A percentile compares a stretch with the other conserved stretches of the same genome.
Conservation (phyloP, 768 basidiomycete genomes). For the Austroboletus eburneus region DNA sequence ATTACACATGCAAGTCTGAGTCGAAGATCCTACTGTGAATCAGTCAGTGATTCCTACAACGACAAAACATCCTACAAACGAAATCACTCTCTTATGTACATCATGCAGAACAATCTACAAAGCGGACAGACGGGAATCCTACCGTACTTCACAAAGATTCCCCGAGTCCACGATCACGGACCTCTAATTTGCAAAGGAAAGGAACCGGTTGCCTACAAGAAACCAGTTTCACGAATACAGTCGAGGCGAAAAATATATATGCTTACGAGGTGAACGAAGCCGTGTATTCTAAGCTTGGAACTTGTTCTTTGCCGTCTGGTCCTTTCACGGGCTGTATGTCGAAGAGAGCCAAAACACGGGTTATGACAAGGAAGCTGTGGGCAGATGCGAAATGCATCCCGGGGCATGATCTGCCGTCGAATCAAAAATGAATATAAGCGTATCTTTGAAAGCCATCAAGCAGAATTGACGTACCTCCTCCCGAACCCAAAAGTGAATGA, state of each 20-base stretch:
- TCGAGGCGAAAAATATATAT: background rate
- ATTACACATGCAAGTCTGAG: too few species aligned
- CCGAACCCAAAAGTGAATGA: conserved; percentile 19
- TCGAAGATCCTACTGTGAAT: too few species aligned
- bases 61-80: too few species aligned
- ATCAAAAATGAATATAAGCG: background rate
- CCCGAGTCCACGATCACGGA: conserved; percentile 1
- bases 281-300: conserved; percentile 7
- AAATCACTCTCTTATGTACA: too few species aligned
- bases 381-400: conserved; percentile 21
- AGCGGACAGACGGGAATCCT: too few species aligned
- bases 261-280: conserved; percentile 3
- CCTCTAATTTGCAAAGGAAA: conserved; percentile 2
- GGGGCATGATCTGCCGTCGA: conserved; percentile 8
- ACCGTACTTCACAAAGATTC: conserved; percentile 1
- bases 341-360: conserved; percentile 24
- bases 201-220: background rate
- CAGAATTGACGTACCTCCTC: conserved; percentile 7
- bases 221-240: background rate
- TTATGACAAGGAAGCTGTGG: conserved; percentile 17
- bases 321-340: conserved; percentile 16
- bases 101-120: too few species aligned
- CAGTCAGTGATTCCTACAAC: too few species aligned
- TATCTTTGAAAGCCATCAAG: background rate
- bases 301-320: conserved; percentile 17